Conservation (phyloP, 192 early-diverging fungal species). For the Dissophora ornata region DNA sequence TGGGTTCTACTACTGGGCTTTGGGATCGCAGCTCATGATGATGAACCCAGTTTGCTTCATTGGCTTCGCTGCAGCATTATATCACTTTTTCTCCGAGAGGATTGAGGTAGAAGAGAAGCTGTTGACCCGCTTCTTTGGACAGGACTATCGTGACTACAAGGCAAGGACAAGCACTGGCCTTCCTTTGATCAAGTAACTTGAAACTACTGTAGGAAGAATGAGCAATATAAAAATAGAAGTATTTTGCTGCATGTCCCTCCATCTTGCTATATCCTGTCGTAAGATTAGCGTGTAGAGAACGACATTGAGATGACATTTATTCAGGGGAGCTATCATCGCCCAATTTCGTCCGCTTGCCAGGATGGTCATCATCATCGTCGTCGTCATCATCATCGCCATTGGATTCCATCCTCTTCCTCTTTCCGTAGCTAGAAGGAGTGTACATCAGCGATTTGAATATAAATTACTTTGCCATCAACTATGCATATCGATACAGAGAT, state of each 20-base stretch:
- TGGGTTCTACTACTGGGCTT: constrained; percentile 93
- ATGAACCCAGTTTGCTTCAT: constrained; percentile 82
- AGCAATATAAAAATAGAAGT: no score
- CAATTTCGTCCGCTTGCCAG: constrained; percentile 25
- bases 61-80: constrained; percentile 72
- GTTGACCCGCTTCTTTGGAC: constrained; percentile 85
- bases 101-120: constrained; percentile 83
- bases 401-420: constrained; percentile 8
- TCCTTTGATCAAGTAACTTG: constrained; percentile 67
- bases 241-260: not conserved
- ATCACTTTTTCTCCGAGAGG: constrained; percentile 81
- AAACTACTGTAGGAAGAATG: no score
- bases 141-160: constrained; percentile 78
- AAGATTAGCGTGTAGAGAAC: no score
- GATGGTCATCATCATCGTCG: constrained; percentile 31
- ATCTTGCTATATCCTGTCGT: not conserved
- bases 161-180: constrained; percentile 73
- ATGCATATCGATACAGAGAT: no score
- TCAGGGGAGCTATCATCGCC: constrained; percentile 17
- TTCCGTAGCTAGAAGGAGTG: constrained; percentile 4
- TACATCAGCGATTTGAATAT: no score
- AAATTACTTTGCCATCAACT: no score
- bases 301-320: not conserved
- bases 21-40: constrained; percentile 81
- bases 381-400: constrained; percentile 44